Evolutionary conservation across 139 green algal species (phyloP), one percentile per base, ranked within the genome.

Genomic region (Monoraphidium neglectum): DNA sequence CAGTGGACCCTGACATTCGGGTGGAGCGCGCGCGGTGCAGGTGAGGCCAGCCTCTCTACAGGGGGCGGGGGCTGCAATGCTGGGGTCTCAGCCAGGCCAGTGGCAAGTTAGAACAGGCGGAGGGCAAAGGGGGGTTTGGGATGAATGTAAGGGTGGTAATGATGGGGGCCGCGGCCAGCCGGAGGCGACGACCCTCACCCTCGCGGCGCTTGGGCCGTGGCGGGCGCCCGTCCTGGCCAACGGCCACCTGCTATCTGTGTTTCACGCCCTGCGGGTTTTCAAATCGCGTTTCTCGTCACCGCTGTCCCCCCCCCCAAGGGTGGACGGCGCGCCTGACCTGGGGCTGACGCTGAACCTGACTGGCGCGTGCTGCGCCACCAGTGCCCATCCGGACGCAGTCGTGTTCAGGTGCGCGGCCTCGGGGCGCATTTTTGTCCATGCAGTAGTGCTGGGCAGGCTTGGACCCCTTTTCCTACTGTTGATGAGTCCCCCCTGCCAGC

Each of bases 281-380:
- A 36, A 33, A 4, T 33, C 61, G 15, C 12, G 12, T 38, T 21
- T 10, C n/a, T 38, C 15, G 26, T 65, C 57, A 65, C 26, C 57
- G 26, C 57, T 65, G 57, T 28, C 30, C 61, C 35, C 4, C 26
- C 28, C 61, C 24, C 13, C 26, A 4, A 46, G 28, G 30, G 61
- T 36, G 36, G 61, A 33, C 26, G 36, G 61, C 43, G 43, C 35
- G 61, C 49, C 49, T 32, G 60, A 43, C 71, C 38, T 72, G 80
- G 57, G 68, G 80, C 40, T 80, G 60, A 36, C 72, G 69, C 82
- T 96, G 21, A 94, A 86, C 21, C 86, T 96, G 37, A 94, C 89
- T 26, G 92, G 90, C 8, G 75, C 81, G 1, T 96, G 91, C 82
- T 82, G 82, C 13, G 57, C 46, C 28, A 79, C 83, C 16, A 43